Conservation (phyloP, 768 basidiomycete species). For the Filobasidium floriforme region DNA sequence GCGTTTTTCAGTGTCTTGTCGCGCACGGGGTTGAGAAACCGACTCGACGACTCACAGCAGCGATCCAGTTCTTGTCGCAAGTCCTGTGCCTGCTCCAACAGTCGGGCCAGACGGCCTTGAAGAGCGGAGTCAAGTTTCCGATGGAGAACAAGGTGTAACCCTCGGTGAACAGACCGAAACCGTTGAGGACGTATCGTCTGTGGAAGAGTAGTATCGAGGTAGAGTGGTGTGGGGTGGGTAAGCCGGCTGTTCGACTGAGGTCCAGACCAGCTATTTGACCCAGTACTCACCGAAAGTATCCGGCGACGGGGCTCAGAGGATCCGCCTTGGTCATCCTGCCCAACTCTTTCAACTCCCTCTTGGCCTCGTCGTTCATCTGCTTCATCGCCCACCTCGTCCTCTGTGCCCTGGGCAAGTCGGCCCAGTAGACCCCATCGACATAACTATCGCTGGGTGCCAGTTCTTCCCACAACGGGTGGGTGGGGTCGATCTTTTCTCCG, state of each 20-base stretch:
- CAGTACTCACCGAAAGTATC: conserved; percentile 32
- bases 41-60: conserved; percentile 29
- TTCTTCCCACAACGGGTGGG: conserved; percentile 27
- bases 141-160: conserved; percentile 48
- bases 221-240: too few species aligned
- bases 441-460: conserved; percentile 35
- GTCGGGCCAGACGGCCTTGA: conserved; percentile 43
- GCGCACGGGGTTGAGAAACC: background rate
- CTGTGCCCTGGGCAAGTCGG: conserved; percentile 41
- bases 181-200: conserved; percentile 44
- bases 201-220: background rate
- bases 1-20: conserved; percentile 2
- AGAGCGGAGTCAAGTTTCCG: conserved; percentile 45
- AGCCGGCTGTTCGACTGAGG: too few species aligned
- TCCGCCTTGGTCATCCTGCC: conserved; percentile 45
- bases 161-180: conserved; percentile 43
- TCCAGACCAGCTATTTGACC: background rate
- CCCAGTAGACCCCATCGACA: conserved; percentile 41
- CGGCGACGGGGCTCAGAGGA: conserved; percentile 37
- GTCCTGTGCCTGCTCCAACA: conserved; percentile 42
- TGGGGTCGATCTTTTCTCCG: conserved; percentile 13
- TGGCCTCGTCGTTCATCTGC: conserved; percentile 40
- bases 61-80: conserved; percentile 44
- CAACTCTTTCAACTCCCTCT: conserved; percentile 39
- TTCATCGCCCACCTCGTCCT: conserved; percentile 37